Percentiles rank a stretch among this genome's conserved stretches.
These are phyloP conservation scores for Populus nigra DNA, from an alignment of 345 rosid genomes.

Conservation along the genomic window DNA sequence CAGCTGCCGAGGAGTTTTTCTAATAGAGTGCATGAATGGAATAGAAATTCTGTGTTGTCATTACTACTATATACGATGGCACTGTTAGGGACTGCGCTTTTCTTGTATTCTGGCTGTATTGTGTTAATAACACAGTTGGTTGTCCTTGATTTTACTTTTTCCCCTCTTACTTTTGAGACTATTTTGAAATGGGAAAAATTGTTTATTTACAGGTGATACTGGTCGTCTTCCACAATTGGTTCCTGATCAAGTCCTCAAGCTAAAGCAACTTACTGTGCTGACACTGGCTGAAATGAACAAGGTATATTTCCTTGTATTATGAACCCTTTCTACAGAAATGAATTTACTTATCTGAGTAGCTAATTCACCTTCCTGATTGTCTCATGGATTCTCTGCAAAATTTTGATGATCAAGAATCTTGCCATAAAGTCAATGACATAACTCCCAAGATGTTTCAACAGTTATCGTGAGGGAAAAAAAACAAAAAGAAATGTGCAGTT, in stretches of 20 bases:
- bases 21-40: neutral
- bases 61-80: neutral
- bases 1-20: neutral
- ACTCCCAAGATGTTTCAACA: neutral
- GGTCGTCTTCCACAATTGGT: constrained; percentile 52
- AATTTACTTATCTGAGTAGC: neutral
- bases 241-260: constrained; percentile 83
- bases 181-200: constrained; percentile 9
- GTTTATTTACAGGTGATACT: constrained; percentile 50
- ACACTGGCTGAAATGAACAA: constrained; percentile 85
- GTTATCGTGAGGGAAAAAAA: neutral
- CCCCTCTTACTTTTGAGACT: neutral
- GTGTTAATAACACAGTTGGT: neutral
- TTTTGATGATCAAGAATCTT: neutral
- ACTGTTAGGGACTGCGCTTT: neutral
- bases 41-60: neutral
- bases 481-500: neutral
- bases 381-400: neutral
- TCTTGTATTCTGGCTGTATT: neutral
- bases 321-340: neutral
- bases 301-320: constrained; percentile 36
- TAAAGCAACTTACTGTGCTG: constrained; percentile 92
- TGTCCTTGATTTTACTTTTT: neutral
- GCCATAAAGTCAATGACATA: neutral
- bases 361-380: neutral